These are phyloP conservation scores for Torrubiella hemipterigena DNA, from an alignment of 2,329 filamentous ascomycete genomes.

Conservation along the genomic window DNA sequence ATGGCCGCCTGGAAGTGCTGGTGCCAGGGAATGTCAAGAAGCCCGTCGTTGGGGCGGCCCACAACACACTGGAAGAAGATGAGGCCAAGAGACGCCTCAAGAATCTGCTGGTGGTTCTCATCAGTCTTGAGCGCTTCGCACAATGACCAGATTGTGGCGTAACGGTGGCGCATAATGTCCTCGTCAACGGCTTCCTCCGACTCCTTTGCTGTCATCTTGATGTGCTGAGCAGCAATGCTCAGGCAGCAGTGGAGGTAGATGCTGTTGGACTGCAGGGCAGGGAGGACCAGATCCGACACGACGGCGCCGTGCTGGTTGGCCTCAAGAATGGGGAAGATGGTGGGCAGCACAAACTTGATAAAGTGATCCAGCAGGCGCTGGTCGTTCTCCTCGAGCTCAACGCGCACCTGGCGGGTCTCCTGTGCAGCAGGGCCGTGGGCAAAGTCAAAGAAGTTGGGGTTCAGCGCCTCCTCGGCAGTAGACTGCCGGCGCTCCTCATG, in stretches of 20 bases:
- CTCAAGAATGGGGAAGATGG: slow-evolving; percentile 87
- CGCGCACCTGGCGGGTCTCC: slow-evolving; percentile 53
- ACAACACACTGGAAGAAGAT: slow-evolving; percentile 95
- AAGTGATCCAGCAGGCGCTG: slow-evolving; percentile 84
- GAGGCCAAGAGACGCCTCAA: slow-evolving; percentile 87
- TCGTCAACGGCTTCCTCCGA: slow-evolving; percentile 66
- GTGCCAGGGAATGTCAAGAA: slow-evolving; percentile 92
- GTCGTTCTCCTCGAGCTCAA: slow-evolving; percentile 81
- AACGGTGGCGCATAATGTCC: slow-evolving; percentile 87
- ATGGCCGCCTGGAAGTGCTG: slow-evolving; percentile 91
- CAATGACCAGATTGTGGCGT: slow-evolving; percentile 73
- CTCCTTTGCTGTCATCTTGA: slow-evolving; percentile 58
- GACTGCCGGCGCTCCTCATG: slow-evolving; percentile 44
- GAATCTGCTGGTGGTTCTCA: slow-evolving; percentile 72
- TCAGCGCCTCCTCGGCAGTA: slow-evolving; percentile 51
- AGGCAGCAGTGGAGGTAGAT: slow-evolving; percentile 92
- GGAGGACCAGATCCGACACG: slow-evolving; percentile 71
- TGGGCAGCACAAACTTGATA: slow-evolving; percentile 72
- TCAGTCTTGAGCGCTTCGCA: slow-evolving; percentile 73
- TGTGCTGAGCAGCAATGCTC: slow-evolving; percentile 83
- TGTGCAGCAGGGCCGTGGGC: slow-evolving; percentile 54
- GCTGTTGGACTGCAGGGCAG: slow-evolving; percentile 81
- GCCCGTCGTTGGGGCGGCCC: slow-evolving; percentile 68
- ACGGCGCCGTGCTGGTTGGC: slow-evolving; percentile 77
- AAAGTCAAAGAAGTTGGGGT: slow-evolving; percentile 77